Conservation (phyloP, 2,329 filamentous ascomycete species). For the Byssothecium circinans region DNA sequence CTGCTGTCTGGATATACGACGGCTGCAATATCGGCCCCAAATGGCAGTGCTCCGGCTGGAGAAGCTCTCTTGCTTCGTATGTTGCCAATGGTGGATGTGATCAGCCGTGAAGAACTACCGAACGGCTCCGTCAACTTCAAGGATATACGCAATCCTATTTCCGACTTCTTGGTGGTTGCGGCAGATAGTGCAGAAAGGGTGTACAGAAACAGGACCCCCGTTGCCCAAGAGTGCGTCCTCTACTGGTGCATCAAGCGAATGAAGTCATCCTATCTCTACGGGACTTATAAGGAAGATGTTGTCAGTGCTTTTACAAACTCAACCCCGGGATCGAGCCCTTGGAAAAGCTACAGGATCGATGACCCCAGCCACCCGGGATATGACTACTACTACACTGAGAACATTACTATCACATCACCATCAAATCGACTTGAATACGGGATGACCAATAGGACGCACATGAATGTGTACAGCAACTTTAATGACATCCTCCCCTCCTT, state of each 20-base stretch:
- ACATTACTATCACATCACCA: conserved; percentile 5
- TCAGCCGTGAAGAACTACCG: not conserved
- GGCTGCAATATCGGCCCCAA: not conserved
- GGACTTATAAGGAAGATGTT: conserved; percentile 5
- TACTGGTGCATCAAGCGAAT: conserved; percentile 11
- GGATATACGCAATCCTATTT: conserved; percentile 17
- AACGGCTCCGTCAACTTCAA: conserved; percentile 19
- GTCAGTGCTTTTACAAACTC: conserved; percentile 3
- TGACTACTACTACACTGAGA: conserved; percentile 4
- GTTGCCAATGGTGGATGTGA: conserved; percentile 15
- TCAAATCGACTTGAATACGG: not conserved
- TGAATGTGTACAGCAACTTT: conserved; percentile 2
- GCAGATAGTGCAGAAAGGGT: not conserved
- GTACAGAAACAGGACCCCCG: conserved; percentile 8
- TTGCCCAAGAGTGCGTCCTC: conserved; percentile 11
- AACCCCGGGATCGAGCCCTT: conserved; percentile 8
- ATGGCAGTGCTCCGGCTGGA: not conserved
- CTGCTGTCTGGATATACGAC: conserved; percentile 25
- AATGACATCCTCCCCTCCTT: conserved; percentile 11
- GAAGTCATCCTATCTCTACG: conserved; percentile 3
- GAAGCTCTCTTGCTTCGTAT: conserved; percentile 20
- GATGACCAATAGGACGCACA: conserved; percentile 3
- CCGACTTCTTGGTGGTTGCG: conserved; percentile 17
- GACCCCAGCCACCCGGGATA: not conserved
- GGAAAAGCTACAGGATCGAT: not conserved